These are phyloP conservation scores for Lentinula novae-zelandiae DNA, from an alignment of 1,284 basidiomycete species.

Conservation along the genomic window DNA sequence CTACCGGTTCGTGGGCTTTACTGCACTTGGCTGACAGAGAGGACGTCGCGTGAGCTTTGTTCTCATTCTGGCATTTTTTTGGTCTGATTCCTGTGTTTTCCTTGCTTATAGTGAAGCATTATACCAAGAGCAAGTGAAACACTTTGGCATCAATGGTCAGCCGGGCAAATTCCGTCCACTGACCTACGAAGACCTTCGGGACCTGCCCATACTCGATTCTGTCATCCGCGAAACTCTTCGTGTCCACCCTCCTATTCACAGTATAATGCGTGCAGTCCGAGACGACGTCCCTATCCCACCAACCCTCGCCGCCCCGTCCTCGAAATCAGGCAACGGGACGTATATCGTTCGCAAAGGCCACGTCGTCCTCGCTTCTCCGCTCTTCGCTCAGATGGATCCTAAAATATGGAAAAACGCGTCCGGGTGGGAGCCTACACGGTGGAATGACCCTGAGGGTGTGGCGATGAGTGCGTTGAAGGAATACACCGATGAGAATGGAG, in stretches of 20 bases:
- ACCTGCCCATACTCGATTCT: constrained; percentile 83
- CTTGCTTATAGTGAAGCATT: constrained; percentile 57
- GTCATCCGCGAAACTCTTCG: constrained; percentile 93
- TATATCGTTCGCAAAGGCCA: constrained; percentile 92
- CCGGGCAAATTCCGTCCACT: constrained; percentile 73
- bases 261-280: constrained; percentile 87
- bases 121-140: constrained; percentile 86
- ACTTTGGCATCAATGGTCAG: constrained; percentile 73
- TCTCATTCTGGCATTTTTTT: constrained; percentile 3
- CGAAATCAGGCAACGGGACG: constrained; percentile 51
- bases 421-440: constrained; percentile 81
- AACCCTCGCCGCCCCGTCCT: constrained; percentile 67
- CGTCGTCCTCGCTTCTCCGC: constrained; percentile 89
- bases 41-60: constrained; percentile 62
- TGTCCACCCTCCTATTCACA: constrained; percentile 91
- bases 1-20: constrained; percentile 90
- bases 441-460: constrained; percentile 78
- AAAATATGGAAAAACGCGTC: constrained; percentile 74
- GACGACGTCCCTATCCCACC: constrained; percentile 82
- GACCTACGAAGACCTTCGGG: constrained; percentile 85
- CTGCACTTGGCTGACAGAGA: constrained; percentile 84
- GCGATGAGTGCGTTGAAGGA: constrained; percentile 73
- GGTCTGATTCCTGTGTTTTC: not conserved
- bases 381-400: constrained; percentile 88
- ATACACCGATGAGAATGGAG: constrained; percentile 72